These are phyloP conservation scores for Linderina pennispora DNA, from an alignment of 192 early-diverging fungal species.

Conservation along the genomic window DNA sequence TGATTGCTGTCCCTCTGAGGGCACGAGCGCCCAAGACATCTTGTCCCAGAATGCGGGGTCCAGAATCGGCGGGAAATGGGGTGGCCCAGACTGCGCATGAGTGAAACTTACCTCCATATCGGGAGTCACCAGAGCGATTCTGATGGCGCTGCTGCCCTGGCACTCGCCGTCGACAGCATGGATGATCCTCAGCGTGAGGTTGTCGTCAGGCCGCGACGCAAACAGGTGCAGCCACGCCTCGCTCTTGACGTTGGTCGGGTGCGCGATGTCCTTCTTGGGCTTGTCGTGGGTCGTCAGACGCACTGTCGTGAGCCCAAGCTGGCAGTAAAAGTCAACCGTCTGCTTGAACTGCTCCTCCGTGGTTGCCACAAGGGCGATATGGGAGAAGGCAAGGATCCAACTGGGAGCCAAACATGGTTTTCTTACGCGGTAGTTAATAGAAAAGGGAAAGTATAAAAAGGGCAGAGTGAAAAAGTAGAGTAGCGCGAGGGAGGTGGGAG, in stretches of 20 bases:
- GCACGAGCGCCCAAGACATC: too few species aligned
- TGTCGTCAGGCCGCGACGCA: slow-evolving; percentile 25
- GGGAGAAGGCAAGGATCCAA: slow-evolving; percentile 35
- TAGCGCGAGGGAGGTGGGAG: too few species aligned
- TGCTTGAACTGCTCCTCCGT: slow-evolving; percentile 17
- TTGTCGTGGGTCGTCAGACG: slow-evolving; percentile 21
- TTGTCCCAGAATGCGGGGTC: too few species aligned
- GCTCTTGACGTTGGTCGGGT: slow-evolving; percentile 18
- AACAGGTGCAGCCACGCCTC: slow-evolving; percentile 58
- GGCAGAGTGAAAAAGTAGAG: background rate
- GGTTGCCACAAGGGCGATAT: slow-evolving; percentile 33
- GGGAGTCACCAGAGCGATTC: slow-evolving; percentile 20
- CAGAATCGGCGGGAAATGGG: too few species aligned
- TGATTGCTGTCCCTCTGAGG: too few species aligned
- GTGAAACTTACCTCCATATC: slow-evolving; percentile 27
- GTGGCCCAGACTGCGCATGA: too few species aligned
- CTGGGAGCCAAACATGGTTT: slow-evolving; percentile 3
- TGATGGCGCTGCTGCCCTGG: slow-evolving; percentile 10
- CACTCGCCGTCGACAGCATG: slow-evolving; percentile 6
- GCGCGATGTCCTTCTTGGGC: slow-evolving; percentile 25
- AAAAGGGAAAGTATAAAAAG: background rate
- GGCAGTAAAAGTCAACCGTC: slow-evolving; percentile 50
- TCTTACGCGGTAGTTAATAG: background rate
- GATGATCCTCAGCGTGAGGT: slow-evolving; percentile 37
- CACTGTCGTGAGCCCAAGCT: slow-evolving; percentile 53